Percentiles rank a stretch among this genome's conserved stretches.
Evolutionary conservation across 2,329 filamentous ascomycete species (phyloP).

Genomic region (Fusarium scirpi): DNA sequence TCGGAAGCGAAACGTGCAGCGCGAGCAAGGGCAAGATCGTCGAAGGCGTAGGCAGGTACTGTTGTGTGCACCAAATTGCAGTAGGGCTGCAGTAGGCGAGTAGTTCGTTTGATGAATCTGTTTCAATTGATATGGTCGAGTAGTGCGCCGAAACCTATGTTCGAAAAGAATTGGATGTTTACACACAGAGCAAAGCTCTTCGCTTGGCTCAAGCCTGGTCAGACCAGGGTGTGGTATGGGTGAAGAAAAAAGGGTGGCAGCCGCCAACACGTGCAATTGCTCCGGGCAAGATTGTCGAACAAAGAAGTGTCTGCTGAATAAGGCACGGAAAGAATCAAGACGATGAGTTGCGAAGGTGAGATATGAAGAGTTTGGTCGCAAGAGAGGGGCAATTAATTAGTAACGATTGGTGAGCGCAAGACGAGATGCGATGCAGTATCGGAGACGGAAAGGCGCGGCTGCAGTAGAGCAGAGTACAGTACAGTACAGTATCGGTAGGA

Average conservation of each 20-base stretch:
- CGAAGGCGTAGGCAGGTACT: constrained; percentile 20
- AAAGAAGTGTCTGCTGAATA: constrained; percentile 9
- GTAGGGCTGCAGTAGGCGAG: constrained; percentile 19
- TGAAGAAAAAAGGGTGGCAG: constrained; percentile 11
- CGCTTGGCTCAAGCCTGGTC: constrained; percentile 32
- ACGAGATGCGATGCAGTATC: constrained; percentile 8
- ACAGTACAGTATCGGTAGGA: neutral
- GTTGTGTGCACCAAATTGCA: constrained; percentile 15
- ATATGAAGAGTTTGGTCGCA: constrained; percentile 10
- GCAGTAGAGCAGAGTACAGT: neutral
- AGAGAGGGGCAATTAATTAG: constrained; percentile 38
- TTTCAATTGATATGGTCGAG: constrained; percentile 26
- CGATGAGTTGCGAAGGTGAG: constrained; percentile 16
- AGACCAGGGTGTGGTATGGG: constrained; percentile 17
- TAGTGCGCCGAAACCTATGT: constrained; percentile 25
- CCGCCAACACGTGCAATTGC: constrained; percentile 36
- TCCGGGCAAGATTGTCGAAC: constrained; percentile 31
- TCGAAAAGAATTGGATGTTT: constrained; percentile 30
- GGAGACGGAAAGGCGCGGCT: constrained; percentile 30
- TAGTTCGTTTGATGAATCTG: constrained; percentile 34
- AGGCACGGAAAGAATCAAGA: neutral
- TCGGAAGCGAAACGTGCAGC: constrained; percentile 13
- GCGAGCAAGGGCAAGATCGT: constrained; percentile 29
- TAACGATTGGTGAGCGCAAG: constrained; percentile 5
- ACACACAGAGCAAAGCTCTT: constrained; percentile 23